These are phyloP conservation scores for Ogataea naganishii DNA, from an alignment of 805 yeast species.

Conservation along the genomic window DNA sequence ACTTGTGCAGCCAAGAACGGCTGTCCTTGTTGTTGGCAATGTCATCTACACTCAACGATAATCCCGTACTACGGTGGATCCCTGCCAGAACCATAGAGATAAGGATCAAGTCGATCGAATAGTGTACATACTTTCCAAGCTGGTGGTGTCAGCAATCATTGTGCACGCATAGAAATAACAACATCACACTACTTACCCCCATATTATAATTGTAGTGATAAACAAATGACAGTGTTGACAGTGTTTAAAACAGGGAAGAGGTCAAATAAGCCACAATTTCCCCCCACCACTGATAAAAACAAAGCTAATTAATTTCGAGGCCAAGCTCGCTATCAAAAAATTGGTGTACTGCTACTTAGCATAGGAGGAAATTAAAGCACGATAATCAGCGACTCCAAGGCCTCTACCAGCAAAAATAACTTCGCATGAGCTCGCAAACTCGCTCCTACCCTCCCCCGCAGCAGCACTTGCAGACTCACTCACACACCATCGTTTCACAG, in stretches of 20 bases:
- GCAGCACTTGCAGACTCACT: conserved; percentile 7
- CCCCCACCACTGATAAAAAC: background rate
- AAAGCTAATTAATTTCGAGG: background rate
- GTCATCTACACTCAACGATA: conserved; percentile 27
- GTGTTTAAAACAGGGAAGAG: background rate
- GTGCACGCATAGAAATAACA: background rate
- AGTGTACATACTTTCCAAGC: conserved; percentile 64
- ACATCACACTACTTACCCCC: background rate
- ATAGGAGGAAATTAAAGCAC: too few relatives aligned
- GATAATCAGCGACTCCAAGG: conserved; percentile 4
- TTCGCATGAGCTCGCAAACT: conserved; percentile 4
- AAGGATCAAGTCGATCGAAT: conserved; percentile 68
- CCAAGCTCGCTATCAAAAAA: too few relatives aligned
- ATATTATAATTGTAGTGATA: conserved; percentile 1
- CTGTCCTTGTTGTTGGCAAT: conserved; percentile 39
- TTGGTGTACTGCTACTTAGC: too few relatives aligned
- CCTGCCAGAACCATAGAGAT: conserved; percentile 82
- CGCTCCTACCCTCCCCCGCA: conserved; percentile 1
- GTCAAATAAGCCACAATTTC: background rate
- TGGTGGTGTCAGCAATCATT: conserved; percentile 1
- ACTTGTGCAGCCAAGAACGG: conserved; percentile 33
- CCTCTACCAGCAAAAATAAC: conserved; percentile 1
- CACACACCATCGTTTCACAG: conserved; percentile 13
- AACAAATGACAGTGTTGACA: conserved; percentile 1
- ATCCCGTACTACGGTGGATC: conserved; percentile 74